phyloP scores from a whole-genome alignment of 192 early-diverging fungal genomes.

The Entomortierella chlamydospora region DNA sequence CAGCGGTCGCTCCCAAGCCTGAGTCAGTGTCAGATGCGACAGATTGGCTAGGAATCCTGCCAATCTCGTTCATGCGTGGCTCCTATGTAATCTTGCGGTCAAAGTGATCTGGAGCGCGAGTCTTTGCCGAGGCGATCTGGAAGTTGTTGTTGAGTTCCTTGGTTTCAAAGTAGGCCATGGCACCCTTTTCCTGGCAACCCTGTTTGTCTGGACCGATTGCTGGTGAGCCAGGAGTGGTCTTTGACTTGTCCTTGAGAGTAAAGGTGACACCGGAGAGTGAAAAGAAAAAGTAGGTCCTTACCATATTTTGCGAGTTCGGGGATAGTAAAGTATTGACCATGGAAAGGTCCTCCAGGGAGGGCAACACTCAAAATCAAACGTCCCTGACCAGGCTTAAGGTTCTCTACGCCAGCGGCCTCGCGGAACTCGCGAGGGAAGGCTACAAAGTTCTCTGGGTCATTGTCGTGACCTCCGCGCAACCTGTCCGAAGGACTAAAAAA shows the following conservation, averaged over 20 bases:
- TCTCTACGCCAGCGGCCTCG: slow-evolving; percentile 32
- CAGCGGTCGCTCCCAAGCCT: slow-evolving; percentile 25
- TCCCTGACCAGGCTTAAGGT: slow-evolving; percentile 21
- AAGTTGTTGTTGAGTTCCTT: slow-evolving; percentile 23
- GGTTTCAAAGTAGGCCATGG: slow-evolving; percentile 49
- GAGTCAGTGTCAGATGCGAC: slow-evolving; percentile 36
- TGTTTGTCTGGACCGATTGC: slow-evolving; percentile 42
- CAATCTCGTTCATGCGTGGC: slow-evolving; percentile 27
- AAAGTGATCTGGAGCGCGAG: slow-evolving; percentile 18
- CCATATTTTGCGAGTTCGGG: slow-evolving; percentile 38
- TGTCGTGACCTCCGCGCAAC: slow-evolving; percentile 29
- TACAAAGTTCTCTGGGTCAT: slow-evolving; percentile 47
- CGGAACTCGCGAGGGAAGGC: slow-evolving; percentile 43
- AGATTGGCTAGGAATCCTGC: slow-evolving; percentile 39
- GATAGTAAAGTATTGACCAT: slow-evolving; percentile 39
- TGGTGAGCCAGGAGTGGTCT: slow-evolving; percentile 34
- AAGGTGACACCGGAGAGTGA: slow-evolving; percentile 51
- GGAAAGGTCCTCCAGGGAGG: slow-evolving; percentile 43
- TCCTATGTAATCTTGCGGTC: slow-evolving; percentile 38
- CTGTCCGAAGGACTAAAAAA: slow-evolving; percentile 34
- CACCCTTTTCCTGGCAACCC: slow-evolving; percentile 52
- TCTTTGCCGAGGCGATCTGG: slow-evolving; percentile 16
- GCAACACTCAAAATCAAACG: slow-evolving; percentile 43
- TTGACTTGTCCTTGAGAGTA: slow-evolving; percentile 42
- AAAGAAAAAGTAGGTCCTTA: slow-evolving; percentile 5